Conservation (phyloP, 2,329 filamentous ascomycete species). For the Phaeosphaeriaceae sp. region DNA sequence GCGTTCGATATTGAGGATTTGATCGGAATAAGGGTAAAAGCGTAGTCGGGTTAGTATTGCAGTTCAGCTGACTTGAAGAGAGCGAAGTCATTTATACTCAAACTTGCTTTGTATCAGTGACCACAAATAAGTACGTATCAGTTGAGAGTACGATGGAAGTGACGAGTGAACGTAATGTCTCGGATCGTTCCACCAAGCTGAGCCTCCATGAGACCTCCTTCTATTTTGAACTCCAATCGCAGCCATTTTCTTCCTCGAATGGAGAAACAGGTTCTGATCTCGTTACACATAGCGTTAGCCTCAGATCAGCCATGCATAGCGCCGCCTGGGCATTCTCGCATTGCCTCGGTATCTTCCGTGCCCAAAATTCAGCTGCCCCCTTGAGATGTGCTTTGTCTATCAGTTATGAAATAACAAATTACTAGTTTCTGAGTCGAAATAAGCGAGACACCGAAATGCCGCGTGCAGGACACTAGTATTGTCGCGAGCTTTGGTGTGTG, state of each 20-base stretch:
- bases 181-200: constrained; percentile 17
- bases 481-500: too few relatives aligned
- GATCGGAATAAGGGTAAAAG: too few relatives aligned
- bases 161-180: constrained; percentile 11
- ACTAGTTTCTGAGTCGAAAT: too few relatives aligned
- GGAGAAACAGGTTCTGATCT: constrained; percentile 13
- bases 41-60: too few relatives aligned
- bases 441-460: too few relatives aligned
- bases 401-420: too few relatives aligned
- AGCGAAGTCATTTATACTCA: constrained; percentile 20
- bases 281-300: constrained; percentile 20
- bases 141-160: constrained; percentile 10
- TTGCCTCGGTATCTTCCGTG: constrained; percentile 18
- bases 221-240: constrained; percentile 27
- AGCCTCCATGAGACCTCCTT: constrained; percentile 7
- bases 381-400: too few relatives aligned
- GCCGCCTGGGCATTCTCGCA: constrained; percentile 11
- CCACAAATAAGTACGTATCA: constrained; percentile 11
- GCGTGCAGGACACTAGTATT: too few relatives aligned
- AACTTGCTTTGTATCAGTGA: constrained; percentile 9
- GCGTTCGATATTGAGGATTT: too few relatives aligned
- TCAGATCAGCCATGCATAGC: constrained; percentile 13
- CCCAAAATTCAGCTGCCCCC: background rate
- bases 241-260: constrained; percentile 10
- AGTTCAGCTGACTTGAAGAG: background rate